phyloP scores from a whole-genome alignment of 345 rosid species.

The Limnanthes douglasii region DNA sequence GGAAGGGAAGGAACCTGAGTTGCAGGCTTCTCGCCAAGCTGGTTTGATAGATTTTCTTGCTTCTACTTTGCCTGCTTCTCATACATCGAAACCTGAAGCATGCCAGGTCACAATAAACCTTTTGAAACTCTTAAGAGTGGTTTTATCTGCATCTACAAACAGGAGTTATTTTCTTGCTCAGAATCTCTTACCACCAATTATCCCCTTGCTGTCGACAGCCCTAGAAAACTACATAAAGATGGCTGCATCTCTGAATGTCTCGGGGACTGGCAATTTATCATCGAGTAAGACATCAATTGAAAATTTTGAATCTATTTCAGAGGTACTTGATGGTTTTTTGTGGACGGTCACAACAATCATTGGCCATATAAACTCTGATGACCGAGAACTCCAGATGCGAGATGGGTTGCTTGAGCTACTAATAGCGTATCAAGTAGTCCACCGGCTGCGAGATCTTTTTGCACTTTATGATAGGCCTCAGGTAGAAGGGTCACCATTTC shows the following conservation, averaged over 20 bases:
- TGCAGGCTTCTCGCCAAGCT: conserved; percentile 68
- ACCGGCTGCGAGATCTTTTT: conserved; percentile 52
- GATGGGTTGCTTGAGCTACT: conserved; percentile 59
- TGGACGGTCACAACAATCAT: conserved; percentile 39
- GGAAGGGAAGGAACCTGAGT: conserved; percentile 63
- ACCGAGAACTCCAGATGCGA: conserved; percentile 42
- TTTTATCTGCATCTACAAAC: conserved; percentile 36
- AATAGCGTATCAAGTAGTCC: conserved; percentile 60
- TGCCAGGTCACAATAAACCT: conserved; percentile 60
- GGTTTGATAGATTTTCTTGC: conserved; percentile 71
- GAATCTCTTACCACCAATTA: conserved; percentile 63
- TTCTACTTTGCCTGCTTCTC: conserved; percentile 69
- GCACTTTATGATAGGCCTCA: conserved; percentile 78
- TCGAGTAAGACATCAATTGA: conserved; percentile 43
- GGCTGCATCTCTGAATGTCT: conserved; percentile 45
- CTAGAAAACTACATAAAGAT: conserved; percentile 68
- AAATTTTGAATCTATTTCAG: conserved; percentile 45
- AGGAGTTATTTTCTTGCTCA: conserved; percentile 62
- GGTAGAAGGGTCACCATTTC: conserved; percentile 68
- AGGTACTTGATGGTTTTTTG: conserved; percentile 51
- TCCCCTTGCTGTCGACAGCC: conserved; percentile 59
- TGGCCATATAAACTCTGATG: conserved; percentile 45
- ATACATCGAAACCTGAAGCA: conserved; percentile 69
- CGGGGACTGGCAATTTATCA: conserved; percentile 18
- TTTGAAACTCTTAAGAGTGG: conserved; percentile 52